Evolutionary conservation across 495 filamentous ascomycete genomes (phyloP).

Genomic region (Lasiosphaeria hispida): DNA sequence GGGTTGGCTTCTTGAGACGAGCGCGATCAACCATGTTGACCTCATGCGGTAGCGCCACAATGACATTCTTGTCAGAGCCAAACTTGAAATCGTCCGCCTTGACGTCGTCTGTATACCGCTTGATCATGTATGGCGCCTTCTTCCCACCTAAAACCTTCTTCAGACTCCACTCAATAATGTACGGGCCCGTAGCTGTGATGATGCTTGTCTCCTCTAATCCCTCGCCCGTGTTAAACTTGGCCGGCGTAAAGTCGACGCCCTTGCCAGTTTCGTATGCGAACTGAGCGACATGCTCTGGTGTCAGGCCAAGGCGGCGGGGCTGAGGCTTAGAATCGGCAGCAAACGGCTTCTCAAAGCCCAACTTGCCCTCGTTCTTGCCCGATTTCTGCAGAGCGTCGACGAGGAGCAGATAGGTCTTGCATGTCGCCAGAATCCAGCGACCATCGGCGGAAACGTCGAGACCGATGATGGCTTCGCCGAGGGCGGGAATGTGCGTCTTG

Average conservation of each 20-base stretch:
- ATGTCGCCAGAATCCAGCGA: constrained; percentile 91
- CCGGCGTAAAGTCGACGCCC: constrained; percentile 81
- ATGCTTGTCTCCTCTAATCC: constrained; percentile 82
- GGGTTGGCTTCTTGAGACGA: constrained; percentile 79
- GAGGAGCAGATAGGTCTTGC: constrained; percentile 89
- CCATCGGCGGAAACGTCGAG: constrained; percentile 93
- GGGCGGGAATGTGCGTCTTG: constrained; percentile 93
- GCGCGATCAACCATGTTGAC: constrained; percentile 93
- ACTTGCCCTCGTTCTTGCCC: constrained; percentile 95
- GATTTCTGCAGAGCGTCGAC: constrained; percentile 87
- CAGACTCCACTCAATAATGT: constrained; percentile 94
- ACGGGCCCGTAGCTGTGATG: constrained; percentile 94
- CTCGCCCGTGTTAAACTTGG: constrained; percentile 90
- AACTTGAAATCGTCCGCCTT: constrained; percentile 99
- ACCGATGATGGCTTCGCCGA: constrained; percentile 93
- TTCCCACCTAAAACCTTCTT: constrained; percentile 76
- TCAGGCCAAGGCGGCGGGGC: constrained; percentile 83
- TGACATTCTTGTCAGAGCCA: constrained; percentile 94
- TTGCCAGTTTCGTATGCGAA: constrained; percentile 92
- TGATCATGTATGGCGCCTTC: constrained; percentile 91
- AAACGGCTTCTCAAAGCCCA: constrained; percentile 93
- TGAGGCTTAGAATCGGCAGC: constrained; percentile 90
- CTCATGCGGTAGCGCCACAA: constrained; percentile 93
- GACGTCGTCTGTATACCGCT: constrained; percentile 90
- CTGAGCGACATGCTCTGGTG: constrained; percentile 88